Percentiles rank a stretch among this genome's conserved stretches.
These are phyloP conservation scores for Centrapalus pauciflorus DNA, from an alignment of 129 eudicot genomes.

Conservation along the genomic window DNA sequence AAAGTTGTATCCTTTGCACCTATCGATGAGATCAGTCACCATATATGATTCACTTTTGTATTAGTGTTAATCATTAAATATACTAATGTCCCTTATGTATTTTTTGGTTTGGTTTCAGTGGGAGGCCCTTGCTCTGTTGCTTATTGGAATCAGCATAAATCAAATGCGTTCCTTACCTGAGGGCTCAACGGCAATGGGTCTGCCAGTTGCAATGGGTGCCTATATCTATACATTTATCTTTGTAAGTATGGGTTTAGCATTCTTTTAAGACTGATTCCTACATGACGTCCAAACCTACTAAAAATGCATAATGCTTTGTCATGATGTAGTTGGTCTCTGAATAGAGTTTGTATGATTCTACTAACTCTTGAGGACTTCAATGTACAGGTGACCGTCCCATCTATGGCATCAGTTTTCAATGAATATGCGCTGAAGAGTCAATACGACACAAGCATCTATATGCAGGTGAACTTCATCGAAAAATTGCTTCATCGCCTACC, in stretches of 20 bases:
- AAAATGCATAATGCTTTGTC: slow-evolving; percentile 5
- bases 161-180: slow-evolving; percentile 89
- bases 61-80: neutral
- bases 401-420: slow-evolving; percentile 96
- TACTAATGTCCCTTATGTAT: neutral
- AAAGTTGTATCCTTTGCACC: neutral
- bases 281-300: slow-evolving; percentile 16
- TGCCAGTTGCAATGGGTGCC: slow-evolving; percentile 90
- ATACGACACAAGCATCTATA: slow-evolving; percentile 96
- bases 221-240: slow-evolving; percentile 81
- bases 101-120: slow-evolving; percentile 53
- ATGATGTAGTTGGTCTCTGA: neutral
- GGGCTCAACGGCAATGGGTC: slow-evolving; percentile 81
- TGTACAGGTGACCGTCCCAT: slow-evolving; percentile 96
- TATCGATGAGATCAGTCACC: neutral
- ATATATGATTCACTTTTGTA: neutral
- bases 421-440: slow-evolving; percentile 99
- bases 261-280: slow-evolving; percentile 11
- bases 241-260: slow-evolving; percentile 56
- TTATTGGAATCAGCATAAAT: slow-evolving; percentile 88
- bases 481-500: neutral
- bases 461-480: slow-evolving; percentile 61
- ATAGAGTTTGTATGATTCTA: slow-evolving; percentile 8
- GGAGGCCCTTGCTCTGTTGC: slow-evolving; percentile 99
- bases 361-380: slow-evolving; percentile 21